phyloP scores from a whole-genome alignment of 1,284 basidiomycete species.

The Puccinia novopanici region DNA sequence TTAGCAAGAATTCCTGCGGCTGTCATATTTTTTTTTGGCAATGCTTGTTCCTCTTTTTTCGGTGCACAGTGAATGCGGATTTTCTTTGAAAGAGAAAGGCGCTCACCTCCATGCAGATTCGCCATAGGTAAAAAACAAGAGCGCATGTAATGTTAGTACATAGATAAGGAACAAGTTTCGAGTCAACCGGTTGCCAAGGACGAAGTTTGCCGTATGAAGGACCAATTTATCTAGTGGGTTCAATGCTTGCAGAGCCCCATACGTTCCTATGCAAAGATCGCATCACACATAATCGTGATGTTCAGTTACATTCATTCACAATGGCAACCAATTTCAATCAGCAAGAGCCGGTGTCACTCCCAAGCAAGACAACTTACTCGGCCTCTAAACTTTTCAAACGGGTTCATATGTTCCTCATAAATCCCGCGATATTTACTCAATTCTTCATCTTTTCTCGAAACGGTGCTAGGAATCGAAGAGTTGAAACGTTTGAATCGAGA shows the following conservation, averaged over 20 bases:
- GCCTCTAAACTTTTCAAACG: conserved; percentile 93
- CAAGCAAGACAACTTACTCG: conserved; percentile 67
- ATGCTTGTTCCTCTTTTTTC: neutral
- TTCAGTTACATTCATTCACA: neutral
- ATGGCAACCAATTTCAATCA: conserved; percentile 1
- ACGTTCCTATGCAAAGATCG: conserved; percentile 71
- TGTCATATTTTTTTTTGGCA: neutral
- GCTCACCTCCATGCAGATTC: conserved; percentile 61
- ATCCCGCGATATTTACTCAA: conserved; percentile 83
- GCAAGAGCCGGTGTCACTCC: conserved; percentile 2
- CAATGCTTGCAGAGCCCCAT: conserved; percentile 81
- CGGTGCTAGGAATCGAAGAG: conserved; percentile 53
- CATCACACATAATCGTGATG: neutral
- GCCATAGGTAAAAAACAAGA: conserved; percentile 72
- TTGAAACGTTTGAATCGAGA: conserved; percentile 20
- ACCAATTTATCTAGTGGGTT: conserved; percentile 89
- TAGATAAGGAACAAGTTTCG: conserved; percentile 77
- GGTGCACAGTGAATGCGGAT: no score
- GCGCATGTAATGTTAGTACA: conserved; percentile 74
- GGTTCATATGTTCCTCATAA: conserved; percentile 95
- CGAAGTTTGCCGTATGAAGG: conserved; percentile 77
- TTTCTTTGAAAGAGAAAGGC: neutral
- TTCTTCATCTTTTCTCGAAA: conserved; percentile 64
- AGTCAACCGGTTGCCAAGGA: conserved; percentile 76
- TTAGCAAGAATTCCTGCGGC: neutral